Evolutionary conservation across 768 basidiomycete species (phyloP), one percentile per base, ranked within the genome.

Genomic region (Suillus americanus): DNA sequence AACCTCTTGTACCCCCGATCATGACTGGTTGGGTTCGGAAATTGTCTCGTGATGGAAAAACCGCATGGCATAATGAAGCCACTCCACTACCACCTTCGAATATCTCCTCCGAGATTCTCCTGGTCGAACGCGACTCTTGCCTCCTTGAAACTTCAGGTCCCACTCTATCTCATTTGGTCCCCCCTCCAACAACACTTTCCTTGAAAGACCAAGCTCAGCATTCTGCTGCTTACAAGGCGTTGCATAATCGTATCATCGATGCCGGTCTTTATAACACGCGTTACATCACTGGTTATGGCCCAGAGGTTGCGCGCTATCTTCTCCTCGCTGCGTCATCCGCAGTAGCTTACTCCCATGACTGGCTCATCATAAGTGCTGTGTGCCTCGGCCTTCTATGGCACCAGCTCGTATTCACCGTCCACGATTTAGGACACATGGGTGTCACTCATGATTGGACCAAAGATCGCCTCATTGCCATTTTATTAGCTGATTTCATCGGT

Each of bases 391-490:
- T 95, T 55, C 83, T 93, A 73, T 99, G 94, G 94, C 97, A 99
- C 72, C 97, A 99, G 73, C 83, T 99, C 62, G 89, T 92, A 41
- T 99, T 99, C 77, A 83, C 84, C 62, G 95, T 86, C 40, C 97
- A 99, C 75, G 97, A 99, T 78, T 86, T 97, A 12, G 97, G 97
- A 2, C 97, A 99, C 78, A 87, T 92, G 78, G 94, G 94, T 40
- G 89, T 99, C 65, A 96, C 95, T 7, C 95, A 96, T 65, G 79
- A 90, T 71, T 97, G 94, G 91, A 76, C 82, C 18, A 77, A 81
- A 53, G 97, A 99, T 75, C 86, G 95, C 38, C 71, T 94, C 43
- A 78, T 96, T 41, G 90, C 87, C 14, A 96, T 90, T 45, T 73
- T 89, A 38, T 79, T 98, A 53, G 92, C 97, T 0, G 86, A 95